A percentile compares a stretch with the other conserved stretches of the same genome.
phyloP scores from a whole-genome alignment of 306 rosid genomes.

The Vicia sativa region DNA sequence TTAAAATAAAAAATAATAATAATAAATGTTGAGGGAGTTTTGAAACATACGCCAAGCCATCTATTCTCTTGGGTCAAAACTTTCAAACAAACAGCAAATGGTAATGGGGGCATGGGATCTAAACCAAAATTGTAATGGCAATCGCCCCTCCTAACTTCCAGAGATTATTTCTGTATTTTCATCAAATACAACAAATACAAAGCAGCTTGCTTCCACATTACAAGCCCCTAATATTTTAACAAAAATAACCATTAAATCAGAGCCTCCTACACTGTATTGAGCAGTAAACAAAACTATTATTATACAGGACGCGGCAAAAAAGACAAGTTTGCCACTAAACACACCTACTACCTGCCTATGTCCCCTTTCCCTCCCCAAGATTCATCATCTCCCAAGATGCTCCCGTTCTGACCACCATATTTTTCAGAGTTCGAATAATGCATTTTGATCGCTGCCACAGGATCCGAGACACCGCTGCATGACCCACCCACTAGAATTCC shows the following conservation, averaged over 20 bases:
- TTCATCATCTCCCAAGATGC: slow-evolving; percentile 64
- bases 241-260: slow-evolving; percentile 59
- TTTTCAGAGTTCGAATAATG: slow-evolving; percentile 74
- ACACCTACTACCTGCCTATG: slow-evolving; percentile 71
- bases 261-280: slow-evolving; percentile 58
- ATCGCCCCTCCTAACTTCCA: slow-evolving; percentile 51
- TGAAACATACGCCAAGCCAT: background rate
- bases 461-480: slow-evolving; percentile 77
- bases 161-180: slow-evolving; percentile 78
- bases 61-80: slow-evolving; percentile 13
- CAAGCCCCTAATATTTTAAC: slow-evolving; percentile 69
- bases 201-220: slow-evolving; percentile 76
- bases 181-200: slow-evolving; percentile 79
- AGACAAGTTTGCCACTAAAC: slow-evolving; percentile 54
- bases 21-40: background rate
- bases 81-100: background rate
- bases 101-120: background rate
- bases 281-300: slow-evolving; percentile 72
- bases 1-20: background rate
- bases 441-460: slow-evolving; percentile 91
- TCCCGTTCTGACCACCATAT: slow-evolving; percentile 69
- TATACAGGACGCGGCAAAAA: slow-evolving; percentile 65
- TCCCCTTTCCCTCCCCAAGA: slow-evolving; percentile 79
- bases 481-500: slow-evolving; percentile 72
- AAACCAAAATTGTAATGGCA: slow-evolving; percentile 41